Percentiles rank a stretch among this genome's conserved stretches.
Evolutionary conservation across 768 basidiomycete genomes (phyloP).

Genomic region (Artomyces pyxidatus): DNA sequence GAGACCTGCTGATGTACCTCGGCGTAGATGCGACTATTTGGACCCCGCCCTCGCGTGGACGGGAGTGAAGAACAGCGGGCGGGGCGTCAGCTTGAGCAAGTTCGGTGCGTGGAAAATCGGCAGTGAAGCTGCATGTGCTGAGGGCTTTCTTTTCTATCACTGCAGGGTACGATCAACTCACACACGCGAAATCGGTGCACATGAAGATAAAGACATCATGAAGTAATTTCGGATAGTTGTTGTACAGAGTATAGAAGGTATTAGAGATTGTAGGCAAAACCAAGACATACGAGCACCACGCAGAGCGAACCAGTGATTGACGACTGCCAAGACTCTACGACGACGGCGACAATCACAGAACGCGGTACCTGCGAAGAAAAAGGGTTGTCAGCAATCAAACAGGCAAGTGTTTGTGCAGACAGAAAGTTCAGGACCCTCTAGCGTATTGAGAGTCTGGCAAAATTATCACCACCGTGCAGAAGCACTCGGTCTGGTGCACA

Average conservation of each 20-base stretch:
- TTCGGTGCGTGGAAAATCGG: slow-evolving; percentile 50
- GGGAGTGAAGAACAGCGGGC: slow-evolving; percentile 88
- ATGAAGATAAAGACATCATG: slow-evolving; percentile 64
- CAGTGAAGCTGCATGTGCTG: background rate
- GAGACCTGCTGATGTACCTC: slow-evolving; percentile 7
- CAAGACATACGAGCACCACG: too few species aligned
- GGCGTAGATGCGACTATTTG: slow-evolving; percentile 67
- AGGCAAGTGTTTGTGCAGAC: too few species aligned
- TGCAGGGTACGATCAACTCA: slow-evolving; percentile 81
- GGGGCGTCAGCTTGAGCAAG: slow-evolving; percentile 84
- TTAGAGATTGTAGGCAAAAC: too few species aligned
- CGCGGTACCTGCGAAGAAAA: too few species aligned
- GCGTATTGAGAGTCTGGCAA: slow-evolving; percentile 14
- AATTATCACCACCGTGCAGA: slow-evolving; percentile 9
- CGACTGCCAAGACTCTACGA: too few species aligned
- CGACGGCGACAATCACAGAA: too few species aligned
- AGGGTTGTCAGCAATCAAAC: too few species aligned
- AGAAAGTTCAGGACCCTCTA: slow-evolving; percentile 13
- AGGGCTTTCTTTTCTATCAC: slow-evolving; percentile 1
- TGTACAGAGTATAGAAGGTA: too few species aligned
- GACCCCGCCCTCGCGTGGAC: slow-evolving; percentile 95
- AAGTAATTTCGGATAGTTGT: background rate
- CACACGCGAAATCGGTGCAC: slow-evolving; percentile 70
- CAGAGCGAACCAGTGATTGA: too few species aligned
- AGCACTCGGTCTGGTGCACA: slow-evolving; percentile 17